A percentile compares a stretch with the other conserved stretches of the same genome.
Conservation (phyloP, 2,329 filamentous ascomycete species). For the Penicillium sp. region DNA sequence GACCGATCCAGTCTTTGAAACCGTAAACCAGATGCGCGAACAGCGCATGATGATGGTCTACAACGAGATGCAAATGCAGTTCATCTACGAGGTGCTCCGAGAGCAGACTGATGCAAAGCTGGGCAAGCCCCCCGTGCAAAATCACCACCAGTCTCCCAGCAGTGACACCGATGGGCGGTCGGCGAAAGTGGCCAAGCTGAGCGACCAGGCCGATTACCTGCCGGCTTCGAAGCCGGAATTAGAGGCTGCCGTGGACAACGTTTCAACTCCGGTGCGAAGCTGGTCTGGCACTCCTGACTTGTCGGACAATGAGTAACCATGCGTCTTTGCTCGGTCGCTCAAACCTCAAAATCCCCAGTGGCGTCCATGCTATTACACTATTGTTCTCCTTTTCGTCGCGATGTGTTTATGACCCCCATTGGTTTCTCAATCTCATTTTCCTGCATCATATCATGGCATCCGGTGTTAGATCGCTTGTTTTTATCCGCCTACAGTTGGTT, state of each 20-base stretch:
- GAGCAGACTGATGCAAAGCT: slow-evolving; percentile 49
- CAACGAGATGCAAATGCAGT: slow-evolving; percentile 75
- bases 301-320: slow-evolving; percentile 32
- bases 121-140: slow-evolving; percentile 22
- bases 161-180: slow-evolving; percentile 31
- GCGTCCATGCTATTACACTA: background rate
- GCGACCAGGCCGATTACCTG: slow-evolving; percentile 29
- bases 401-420: slow-evolving; percentile 26
- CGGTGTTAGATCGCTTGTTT: slow-evolving; percentile 22
- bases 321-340: background rate
- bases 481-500: slow-evolving; percentile 7
- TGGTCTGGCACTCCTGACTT: slow-evolving; percentile 30
- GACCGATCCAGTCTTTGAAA: slow-evolving; percentile 69
- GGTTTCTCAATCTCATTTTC: slow-evolving; percentile 18
- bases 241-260: slow-evolving; percentile 27
- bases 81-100: slow-evolving; percentile 82
- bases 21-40: slow-evolving; percentile 75
- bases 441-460: slow-evolving; percentile 25
- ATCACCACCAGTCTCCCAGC: slow-evolving; percentile 12
- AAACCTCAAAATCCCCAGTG: background rate
- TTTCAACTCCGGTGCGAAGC: slow-evolving; percentile 27
- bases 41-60: slow-evolving; percentile 97
- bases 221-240: slow-evolving; percentile 38
- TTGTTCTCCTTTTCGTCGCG: slow-evolving; percentile 13
- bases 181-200: slow-evolving; percentile 37